A percentile compares a stretch with the other conserved stretches of the same genome.
Evolutionary conservation across 2,329 filamentous ascomycete genomes (phyloP).

Genomic region (Ophiostoma australiae): DNA sequence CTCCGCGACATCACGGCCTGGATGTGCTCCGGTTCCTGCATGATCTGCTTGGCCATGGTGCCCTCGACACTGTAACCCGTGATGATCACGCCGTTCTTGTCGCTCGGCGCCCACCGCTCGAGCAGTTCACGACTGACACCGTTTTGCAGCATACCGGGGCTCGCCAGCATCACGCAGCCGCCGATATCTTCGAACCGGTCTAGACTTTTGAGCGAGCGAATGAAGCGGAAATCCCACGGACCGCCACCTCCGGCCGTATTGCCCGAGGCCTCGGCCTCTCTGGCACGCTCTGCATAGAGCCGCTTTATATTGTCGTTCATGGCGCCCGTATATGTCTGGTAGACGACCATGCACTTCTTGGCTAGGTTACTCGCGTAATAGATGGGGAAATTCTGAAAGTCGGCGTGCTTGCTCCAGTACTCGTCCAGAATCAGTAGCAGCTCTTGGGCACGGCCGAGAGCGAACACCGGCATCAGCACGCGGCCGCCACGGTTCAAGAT

Average conservation of each 20-base stretch:
- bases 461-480: conserved; percentile 92
- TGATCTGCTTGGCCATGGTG: conserved; percentile 94
- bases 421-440: conserved; percentile 91
- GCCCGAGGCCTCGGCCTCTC: conserved; percentile 76
- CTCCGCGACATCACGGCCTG: conserved; percentile 84
- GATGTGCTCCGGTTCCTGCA: conserved; percentile 92
- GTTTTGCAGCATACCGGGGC: conserved; percentile 96
- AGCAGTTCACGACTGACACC: conserved; percentile 89
- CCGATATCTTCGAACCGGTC: conserved; percentile 96
- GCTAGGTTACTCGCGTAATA: conserved; percentile 97
- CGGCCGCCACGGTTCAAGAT: conserved; percentile 88
- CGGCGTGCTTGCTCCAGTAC: conserved; percentile 86
- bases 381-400: conserved; percentile 86
- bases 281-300: conserved; percentile 88
- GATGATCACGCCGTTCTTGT: conserved; percentile 97
- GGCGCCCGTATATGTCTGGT: conserved; percentile 94
- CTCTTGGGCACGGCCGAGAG: conserved; percentile 88
- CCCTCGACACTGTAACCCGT: conserved; percentile 98
- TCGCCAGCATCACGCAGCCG: conserved; percentile 93
- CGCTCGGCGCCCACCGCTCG: conserved; percentile 92
- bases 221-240: conserved; percentile 95
- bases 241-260: conserved; percentile 71
- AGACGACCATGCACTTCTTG: conserved; percentile 95
- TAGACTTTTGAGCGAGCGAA: conserved; percentile 84
- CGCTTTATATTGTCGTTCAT: conserved; percentile 99